Conservation (phyloP, 441 rosid genomes). For the Flueggea neowawraea region DNA sequence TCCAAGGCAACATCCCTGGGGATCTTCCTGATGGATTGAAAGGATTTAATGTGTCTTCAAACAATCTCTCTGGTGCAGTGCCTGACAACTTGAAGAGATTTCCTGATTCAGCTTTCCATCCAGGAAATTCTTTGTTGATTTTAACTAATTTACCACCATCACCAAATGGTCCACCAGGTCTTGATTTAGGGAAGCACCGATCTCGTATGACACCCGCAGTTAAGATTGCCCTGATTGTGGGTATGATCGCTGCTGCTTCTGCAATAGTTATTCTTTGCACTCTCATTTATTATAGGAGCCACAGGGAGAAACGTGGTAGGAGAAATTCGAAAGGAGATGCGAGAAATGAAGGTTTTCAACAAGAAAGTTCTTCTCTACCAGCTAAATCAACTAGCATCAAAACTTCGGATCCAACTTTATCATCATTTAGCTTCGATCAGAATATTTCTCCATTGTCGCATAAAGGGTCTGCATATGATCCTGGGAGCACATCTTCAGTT, state of each 20-base stretch:
- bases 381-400: constrained; percentile 32
- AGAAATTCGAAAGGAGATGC: constrained; percentile 36
- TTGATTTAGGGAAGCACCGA: constrained; percentile 16
- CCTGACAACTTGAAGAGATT: constrained; percentile 59
- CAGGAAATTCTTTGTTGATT: constrained; percentile 57
- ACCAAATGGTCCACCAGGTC: constrained; percentile 16
- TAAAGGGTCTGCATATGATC: constrained; percentile 27
- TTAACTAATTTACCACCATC: constrained; percentile 29
- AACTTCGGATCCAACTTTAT: constrained; percentile 34
- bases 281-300: constrained; percentile 53
- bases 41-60: constrained; percentile 65
- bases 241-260: constrained; percentile 54
- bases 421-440: constrained; percentile 41
- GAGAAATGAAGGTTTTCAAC: constrained; percentile 24
- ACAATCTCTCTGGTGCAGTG: constrained; percentile 64
- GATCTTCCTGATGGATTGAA: constrained; percentile 56
- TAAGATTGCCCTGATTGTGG: constrained; percentile 51
- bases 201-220: constrained; percentile 37
- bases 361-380: constrained; percentile 37
- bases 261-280: constrained; percentile 51
- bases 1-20: constrained; percentile 65
- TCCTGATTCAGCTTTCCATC: constrained; percentile 62
- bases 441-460: constrained; percentile 25
- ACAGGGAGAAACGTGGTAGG: constrained; percentile 42
- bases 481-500: constrained; percentile 35